A percentile compares a stretch with the other conserved stretches of the same genome.
Evolutionary conservation across 306 rosid species (phyloP).

Genomic region (Castanopsis chinensis): DNA sequence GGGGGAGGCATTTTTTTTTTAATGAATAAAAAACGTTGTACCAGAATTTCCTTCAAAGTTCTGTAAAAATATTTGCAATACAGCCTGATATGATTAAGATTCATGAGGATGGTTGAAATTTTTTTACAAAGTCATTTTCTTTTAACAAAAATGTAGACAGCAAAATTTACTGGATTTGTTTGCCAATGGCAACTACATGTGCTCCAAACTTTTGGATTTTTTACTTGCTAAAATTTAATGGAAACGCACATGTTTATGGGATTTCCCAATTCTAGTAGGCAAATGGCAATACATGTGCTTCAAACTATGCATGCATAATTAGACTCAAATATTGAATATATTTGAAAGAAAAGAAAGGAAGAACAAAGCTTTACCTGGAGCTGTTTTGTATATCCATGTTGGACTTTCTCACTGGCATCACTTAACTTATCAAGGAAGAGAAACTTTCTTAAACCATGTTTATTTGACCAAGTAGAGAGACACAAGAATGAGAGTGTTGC

Average conservation of each 20-base stretch:
- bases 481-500: conserved; percentile 54
- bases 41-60: background rate
- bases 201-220: background rate
- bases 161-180: background rate
- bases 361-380: conserved; percentile 46
- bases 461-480: conserved; percentile 61
- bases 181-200: background rate
- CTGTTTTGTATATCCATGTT: conserved; percentile 48
- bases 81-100: background rate
- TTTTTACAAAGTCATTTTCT: background rate
- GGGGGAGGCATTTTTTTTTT: background rate
- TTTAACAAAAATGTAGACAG: background rate
- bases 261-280: background rate
- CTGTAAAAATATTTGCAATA: background rate
- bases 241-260: background rate
- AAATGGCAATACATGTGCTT: background rate
- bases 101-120: background rate
- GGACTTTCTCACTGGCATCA: conserved; percentile 55
- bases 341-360: background rate
- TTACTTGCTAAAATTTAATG: background rate
- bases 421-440: conserved; percentile 68
- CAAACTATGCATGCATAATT: background rate
- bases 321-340: background rate
- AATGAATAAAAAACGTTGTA: background rate
- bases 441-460: conserved; percentile 54